A percentile compares a stretch with the other conserved stretches of the same genome.
Conservation (phyloP, 192 early-diverging fungal species). For the Coemansia javaensis region DNA sequence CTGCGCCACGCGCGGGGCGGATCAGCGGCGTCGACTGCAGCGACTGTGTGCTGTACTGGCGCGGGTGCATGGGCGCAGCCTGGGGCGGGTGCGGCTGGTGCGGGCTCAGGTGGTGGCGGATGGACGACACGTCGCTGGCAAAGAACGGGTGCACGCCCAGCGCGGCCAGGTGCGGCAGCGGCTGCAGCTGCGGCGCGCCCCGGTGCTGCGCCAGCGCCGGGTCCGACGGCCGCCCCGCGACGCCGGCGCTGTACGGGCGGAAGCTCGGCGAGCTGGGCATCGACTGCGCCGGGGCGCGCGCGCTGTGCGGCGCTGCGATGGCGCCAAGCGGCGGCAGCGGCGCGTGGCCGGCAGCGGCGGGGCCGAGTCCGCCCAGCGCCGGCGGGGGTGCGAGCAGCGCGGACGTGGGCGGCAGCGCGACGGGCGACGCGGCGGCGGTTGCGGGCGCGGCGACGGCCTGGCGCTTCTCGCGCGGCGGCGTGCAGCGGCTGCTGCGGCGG, state of each 20-base stretch:
- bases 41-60: slow-evolving; percentile 11
- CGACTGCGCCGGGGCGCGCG: slow-evolving; percentile 28
- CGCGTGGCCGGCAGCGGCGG: not conserved
- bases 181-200: not conserved
- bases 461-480: slow-evolving; percentile 3
- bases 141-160: slow-evolving; percentile 27
- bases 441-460: not conserved
- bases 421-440: slow-evolving; percentile 14
- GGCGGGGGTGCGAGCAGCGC: slow-evolving; percentile 2
- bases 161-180: not conserved
- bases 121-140: slow-evolving; percentile 39
- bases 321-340: slow-evolving; percentile 21
- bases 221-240: too few relatives aligned
- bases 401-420: slow-evolving; percentile 7
- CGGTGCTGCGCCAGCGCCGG: not conserved
- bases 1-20: slow-evolving; percentile 10
- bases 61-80: slow-evolving; percentile 2
- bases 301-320: not conserved
- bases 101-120: slow-evolving; percentile 37
- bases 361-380: too few relatives aligned
- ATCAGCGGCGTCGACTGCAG: slow-evolving; percentile 42
- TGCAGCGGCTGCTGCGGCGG: slow-evolving; percentile 1
- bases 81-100: slow-evolving; percentile 8
- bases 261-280: slow-evolving; percentile 45
- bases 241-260: slow-evolving; percentile 8